Evolutionary conservation across 1,139 yeast genomes (phyloP).

Genomic region (Arxiozyma heterogenica): DNA sequence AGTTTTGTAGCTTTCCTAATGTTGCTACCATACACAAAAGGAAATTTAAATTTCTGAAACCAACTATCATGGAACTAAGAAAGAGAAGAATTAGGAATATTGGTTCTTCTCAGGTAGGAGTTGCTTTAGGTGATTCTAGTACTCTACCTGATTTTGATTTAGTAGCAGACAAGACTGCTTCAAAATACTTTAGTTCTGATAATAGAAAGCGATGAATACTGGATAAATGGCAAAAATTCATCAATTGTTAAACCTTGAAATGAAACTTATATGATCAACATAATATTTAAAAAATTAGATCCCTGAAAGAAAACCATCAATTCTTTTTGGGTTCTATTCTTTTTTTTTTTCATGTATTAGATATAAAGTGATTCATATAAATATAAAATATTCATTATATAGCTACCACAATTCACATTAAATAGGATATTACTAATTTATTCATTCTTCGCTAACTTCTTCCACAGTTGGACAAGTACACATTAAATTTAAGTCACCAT

Average conservation of each 20-base stretch:
- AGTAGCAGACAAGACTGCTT: conserved; percentile 8
- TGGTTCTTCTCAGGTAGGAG: background rate
- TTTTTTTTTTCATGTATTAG: background rate
- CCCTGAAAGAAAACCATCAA: background rate
- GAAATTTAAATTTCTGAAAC: conserved; percentile 42
- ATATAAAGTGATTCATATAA: background rate
- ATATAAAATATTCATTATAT: conserved; percentile 2
- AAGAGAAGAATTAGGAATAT: conserved; percentile 15
- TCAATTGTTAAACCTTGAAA: background rate
- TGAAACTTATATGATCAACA: background rate
- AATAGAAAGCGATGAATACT: background rate
- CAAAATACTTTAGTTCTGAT: conserved; percentile 13
- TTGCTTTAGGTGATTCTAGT: conserved; percentile 13
- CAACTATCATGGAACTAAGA: conserved; percentile 36
- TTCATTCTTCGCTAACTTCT: conserved; percentile 29
- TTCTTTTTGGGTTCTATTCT: background rate
- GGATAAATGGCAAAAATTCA: no score
- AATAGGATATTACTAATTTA: background rate
- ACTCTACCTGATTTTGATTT: conserved; percentile 9
- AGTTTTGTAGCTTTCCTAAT: conserved; percentile 39
- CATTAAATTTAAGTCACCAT: conserved; percentile 84
- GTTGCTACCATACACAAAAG: conserved; percentile 36
- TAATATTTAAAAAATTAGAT: no score
- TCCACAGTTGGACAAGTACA: conserved; percentile 89
- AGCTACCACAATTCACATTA: background rate